These are phyloP conservation scores for Ceratobasidium sp. DNA, from an alignment of 1,284 basidiomycete species.

Conservation along the genomic window DNA sequence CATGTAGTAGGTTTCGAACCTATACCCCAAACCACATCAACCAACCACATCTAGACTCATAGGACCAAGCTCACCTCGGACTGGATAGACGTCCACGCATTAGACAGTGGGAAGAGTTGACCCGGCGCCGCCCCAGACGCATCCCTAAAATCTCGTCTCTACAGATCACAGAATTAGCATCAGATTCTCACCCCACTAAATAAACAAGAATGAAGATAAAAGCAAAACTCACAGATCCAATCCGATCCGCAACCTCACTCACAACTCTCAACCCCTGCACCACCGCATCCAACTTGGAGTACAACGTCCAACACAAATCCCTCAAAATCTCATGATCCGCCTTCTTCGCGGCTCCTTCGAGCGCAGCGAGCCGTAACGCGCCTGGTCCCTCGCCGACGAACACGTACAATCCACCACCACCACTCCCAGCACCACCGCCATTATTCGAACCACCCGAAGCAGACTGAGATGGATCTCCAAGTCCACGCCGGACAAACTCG, in stretches of 20 bases:
- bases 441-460: neutral
- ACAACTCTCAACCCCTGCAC: slow-evolving; percentile 92
- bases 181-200: too few relatives aligned
- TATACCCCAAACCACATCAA: too few relatives aligned
- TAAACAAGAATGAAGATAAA: too few relatives aligned
- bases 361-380: slow-evolving; percentile 76
- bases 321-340: slow-evolving; percentile 87
- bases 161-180: slow-evolving; percentile 39
- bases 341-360: slow-evolving; percentile 82
- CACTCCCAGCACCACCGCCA: too few relatives aligned
- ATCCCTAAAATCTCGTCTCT: slow-evolving; percentile 92
- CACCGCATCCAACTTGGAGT: slow-evolving; percentile 97
- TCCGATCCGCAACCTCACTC: slow-evolving; percentile 90
- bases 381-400: slow-evolving; percentile 45
- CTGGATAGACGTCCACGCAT: slow-evolving; percentile 94
- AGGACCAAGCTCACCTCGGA: slow-evolving; percentile 73
- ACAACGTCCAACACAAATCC: slow-evolving; percentile 98
- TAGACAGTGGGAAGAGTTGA: slow-evolving; percentile 82
- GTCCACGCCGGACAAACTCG: slow-evolving; percentile 73
- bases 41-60: too few relatives aligned
- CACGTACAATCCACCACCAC: slow-evolving; percentile 42
- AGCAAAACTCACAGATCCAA: slow-evolving; percentile 77
- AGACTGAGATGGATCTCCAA: slow-evolving; percentile 53
- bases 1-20: slow-evolving; percentile 89
- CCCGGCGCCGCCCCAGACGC: slow-evolving; percentile 78